Evolutionary conservation across 1,284 basidiomycete species (phyloP), one percentile per base, ranked within the genome.

Genomic region (Cutaneotrichosporon sp.): DNA sequence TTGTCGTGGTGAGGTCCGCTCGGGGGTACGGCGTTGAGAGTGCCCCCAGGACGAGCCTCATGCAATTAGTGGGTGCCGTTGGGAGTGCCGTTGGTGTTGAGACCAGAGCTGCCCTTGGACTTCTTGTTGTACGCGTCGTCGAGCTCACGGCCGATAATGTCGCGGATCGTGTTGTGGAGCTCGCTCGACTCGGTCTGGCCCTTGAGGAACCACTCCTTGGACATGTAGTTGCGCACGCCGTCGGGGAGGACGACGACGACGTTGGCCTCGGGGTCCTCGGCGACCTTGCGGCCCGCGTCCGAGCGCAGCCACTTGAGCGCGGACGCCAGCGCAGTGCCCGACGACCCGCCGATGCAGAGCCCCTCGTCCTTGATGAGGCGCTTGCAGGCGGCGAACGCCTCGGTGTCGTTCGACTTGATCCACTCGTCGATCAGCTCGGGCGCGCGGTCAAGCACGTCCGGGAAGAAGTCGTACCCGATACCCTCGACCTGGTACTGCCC

Each of bases 171-270:
- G 43, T 58, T 34, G 52, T 55, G 54, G n/a, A 64, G 52, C 27
- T 49, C 57, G 27, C 25, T 42, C 45, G 51, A 31, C 31, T 53
- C 60, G 10, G 38, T 42, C 56, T 65, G 60, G 33, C 51, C 51
- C 31, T 68, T 67, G 18, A 79, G 64, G 71, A 79, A 79, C 78
- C 78, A 79, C 13, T 70, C 67, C 65, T 95, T 97, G 81, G 90
- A 91, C 86, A 98, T 95, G 79, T 98, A 98, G 79, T 98, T 98
- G 64, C 95, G 86, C 60, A 97, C 87, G 3, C 92, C 91, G 74
- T 99, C 95, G 27, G 95, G 87, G 46, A 97, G 81, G 43, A 99
- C 73, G 4, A 98, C 83, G 0, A 99, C 90, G 6, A 97, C 92
- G 73, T 98, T 99, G 74, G 84, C 84, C 9, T 88, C 89, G 56